These are phyloP conservation scores for Malus fusca DNA, from an alignment of 306 rosid species.

Conservation along the genomic window DNA sequence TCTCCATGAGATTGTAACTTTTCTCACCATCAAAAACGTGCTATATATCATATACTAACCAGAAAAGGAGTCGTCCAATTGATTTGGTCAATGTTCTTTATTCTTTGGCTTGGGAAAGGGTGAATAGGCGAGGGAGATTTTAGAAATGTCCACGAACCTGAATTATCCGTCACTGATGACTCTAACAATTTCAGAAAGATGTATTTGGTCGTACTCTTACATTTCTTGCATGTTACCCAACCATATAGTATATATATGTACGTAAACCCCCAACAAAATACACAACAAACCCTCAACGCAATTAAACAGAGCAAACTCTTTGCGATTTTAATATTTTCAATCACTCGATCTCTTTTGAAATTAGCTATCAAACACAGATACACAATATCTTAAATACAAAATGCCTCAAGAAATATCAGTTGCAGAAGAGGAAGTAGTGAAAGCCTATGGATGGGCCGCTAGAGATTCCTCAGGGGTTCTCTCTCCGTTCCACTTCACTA, in stretches of 20 bases:
- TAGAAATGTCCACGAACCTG: no score
- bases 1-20: no score
- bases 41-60: no score
- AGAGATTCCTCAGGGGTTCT: conserved; percentile 8
- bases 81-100: no score
- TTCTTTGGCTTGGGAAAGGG: no score
- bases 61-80: no score
- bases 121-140: no score
- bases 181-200: no score
- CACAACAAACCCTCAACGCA: neutral
- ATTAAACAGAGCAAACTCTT: neutral
- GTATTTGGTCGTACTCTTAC: neutral
- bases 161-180: no score
- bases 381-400: neutral
- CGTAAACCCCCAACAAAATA: neutral
- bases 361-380: neutral
- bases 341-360: neutral
- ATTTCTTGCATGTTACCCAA: neutral
- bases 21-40: no score
- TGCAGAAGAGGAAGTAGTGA: neutral
- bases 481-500: neutral
- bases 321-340: neutral
- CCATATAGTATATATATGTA: neutral
- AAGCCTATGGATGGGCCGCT: conserved; percentile 12
- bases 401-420: neutral